These are phyloP conservation scores for Fusarium paranaense DNA, from an alignment of 2,329 filamentous ascomycete species.

Conservation along the genomic window DNA sequence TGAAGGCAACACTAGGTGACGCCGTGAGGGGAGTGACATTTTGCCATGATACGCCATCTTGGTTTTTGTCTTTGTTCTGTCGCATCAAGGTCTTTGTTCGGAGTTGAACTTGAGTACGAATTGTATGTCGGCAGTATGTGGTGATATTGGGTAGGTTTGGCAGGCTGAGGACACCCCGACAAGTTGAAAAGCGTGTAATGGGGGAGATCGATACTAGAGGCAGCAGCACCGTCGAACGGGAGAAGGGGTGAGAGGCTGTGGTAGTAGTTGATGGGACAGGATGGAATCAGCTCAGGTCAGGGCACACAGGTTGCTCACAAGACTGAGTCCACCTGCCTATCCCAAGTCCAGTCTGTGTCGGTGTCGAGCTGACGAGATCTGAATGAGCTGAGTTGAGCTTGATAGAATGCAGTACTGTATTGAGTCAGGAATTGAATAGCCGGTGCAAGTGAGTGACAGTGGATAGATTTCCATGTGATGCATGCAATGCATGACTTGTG, in stretches of 20 bases:
- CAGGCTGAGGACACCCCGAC: neutral
- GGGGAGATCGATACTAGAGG: neutral
- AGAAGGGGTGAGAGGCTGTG: neutral
- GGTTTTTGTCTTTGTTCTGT: neutral
- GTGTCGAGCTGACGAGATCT: neutral
- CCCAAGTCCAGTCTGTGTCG: neutral
- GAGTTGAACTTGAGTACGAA: neutral
- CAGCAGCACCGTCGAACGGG: neutral
- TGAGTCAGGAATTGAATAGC: neutral
- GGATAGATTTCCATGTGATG: neutral
- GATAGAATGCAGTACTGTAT: neutral
- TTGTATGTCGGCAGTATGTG: neutral
- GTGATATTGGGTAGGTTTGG: neutral
- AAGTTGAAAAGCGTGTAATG: neutral
- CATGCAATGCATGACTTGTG: neutral
- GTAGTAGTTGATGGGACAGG: neutral
- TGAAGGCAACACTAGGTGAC: constrained; percentile 2
- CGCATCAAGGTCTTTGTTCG: neutral
- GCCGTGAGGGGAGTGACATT: constrained; percentile 12
- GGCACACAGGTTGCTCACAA: neutral
- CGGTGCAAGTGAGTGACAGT: neutral
- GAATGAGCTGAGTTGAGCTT: neutral
- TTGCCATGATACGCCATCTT: constrained; percentile 3
- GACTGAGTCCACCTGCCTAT: neutral
- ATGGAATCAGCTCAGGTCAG: neutral